phyloP scores from a whole-genome alignment of 306 rosid species.

The Hippophae gyantsensis region DNA sequence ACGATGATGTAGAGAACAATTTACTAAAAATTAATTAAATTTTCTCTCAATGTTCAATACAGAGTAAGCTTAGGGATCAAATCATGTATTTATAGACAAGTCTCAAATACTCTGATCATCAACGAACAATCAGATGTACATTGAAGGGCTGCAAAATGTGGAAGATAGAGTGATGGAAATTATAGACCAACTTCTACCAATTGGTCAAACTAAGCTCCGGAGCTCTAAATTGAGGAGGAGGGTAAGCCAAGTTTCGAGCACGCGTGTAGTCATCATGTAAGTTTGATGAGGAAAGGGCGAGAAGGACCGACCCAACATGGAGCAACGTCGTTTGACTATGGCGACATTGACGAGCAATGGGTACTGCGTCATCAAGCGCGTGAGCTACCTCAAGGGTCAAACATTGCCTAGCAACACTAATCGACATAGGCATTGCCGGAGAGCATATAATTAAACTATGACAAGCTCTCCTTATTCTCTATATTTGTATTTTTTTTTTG shows the following conservation, averaged over 20 bases:
- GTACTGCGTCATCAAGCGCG: constrained; percentile 82
- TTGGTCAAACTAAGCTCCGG: constrained; percentile 62
- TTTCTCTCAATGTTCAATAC: too few relatives aligned
- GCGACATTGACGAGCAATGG: constrained; percentile 77
- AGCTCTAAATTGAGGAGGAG: constrained; percentile 82
- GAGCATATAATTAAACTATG: constrained; percentile 11
- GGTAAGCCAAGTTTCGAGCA: constrained; percentile 68
- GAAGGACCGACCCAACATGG: constrained; percentile 74
- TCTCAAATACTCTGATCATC: too few relatives aligned
- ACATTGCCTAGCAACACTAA: constrained; percentile 76
- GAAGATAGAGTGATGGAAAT: too few relatives aligned
- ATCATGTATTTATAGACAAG: too few relatives aligned
- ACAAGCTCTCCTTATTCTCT: not conserved
- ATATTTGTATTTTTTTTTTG: too few relatives aligned
- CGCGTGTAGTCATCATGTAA: constrained; percentile 81
- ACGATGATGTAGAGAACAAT: too few relatives aligned
- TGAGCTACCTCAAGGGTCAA: constrained; percentile 61
- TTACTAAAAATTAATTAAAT: too few relatives aligned
- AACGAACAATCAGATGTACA: too few relatives aligned
- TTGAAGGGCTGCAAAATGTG: too few relatives aligned
- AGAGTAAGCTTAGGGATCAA: too few relatives aligned
- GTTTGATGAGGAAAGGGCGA: constrained; percentile 50
- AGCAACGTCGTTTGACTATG: constrained; percentile 90
- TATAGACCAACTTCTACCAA: too few relatives aligned
- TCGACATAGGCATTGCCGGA: constrained; percentile 82